These are phyloP conservation scores for Pholiota conissans DNA, from an alignment of 768 basidiomycete genomes.

Conservation along the genomic window DNA sequence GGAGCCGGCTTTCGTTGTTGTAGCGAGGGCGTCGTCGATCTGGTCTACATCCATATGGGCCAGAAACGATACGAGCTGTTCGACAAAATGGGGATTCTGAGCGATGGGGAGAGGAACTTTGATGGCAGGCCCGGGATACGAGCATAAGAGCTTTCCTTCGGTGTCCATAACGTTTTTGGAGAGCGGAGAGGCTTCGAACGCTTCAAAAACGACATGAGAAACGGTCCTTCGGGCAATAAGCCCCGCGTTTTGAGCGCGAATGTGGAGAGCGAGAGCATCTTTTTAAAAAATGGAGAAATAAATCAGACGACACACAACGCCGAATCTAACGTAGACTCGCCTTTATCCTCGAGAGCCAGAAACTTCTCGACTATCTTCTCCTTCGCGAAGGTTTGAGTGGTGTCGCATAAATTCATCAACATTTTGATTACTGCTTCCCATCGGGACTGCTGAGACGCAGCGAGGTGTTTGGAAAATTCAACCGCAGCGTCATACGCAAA, in stretches of 20 bases:
- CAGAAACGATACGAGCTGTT: constrained; percentile 39
- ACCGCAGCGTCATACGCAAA: constrained; percentile 17
- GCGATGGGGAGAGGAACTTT: constrained; percentile 29
- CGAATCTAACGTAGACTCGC: constrained; percentile 5
- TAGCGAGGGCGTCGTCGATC: constrained; percentile 33
- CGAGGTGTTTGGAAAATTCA: constrained; percentile 8
- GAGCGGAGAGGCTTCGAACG: constrained; percentile 44
- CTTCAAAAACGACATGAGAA: constrained; percentile 36
- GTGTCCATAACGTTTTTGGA: constrained; percentile 33
- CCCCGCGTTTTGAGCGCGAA: constrained; percentile 49
- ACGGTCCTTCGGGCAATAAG: constrained; percentile 35
- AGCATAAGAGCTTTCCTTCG: constrained; percentile 43
- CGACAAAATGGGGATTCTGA: constrained; percentile 27
- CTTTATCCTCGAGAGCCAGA: constrained; percentile 10
- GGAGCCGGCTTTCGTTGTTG: constrained; percentile 36
- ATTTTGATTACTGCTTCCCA: constrained; percentile 34
- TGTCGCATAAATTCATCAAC: constrained; percentile 14
- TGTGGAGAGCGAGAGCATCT: constrained; percentile 40
- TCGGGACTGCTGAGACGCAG: constrained; percentile 6
- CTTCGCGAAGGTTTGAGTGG: constrained; percentile 6
- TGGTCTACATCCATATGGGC: constrained; percentile 33
- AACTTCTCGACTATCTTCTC: neutral
- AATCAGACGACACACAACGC: neutral
- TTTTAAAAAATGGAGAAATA: constrained; percentile 9
- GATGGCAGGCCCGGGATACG: constrained; percentile 46